Conservation (phyloP, 345 rosid species). For the Dipteronia dyeriana region DNA sequence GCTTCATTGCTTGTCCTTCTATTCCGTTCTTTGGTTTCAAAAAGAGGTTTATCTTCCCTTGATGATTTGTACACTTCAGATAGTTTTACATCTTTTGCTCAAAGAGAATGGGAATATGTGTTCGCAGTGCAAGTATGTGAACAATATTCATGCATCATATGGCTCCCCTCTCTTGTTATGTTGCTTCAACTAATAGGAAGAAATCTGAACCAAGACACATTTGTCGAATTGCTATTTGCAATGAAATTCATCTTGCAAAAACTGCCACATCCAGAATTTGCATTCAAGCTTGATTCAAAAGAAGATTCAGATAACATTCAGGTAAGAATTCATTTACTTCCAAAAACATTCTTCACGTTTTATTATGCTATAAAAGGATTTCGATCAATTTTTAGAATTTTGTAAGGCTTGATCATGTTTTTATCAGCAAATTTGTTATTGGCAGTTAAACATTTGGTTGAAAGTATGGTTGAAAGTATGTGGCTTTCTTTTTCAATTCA, state of each 20-base stretch:
- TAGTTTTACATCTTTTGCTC: conserved; percentile 36
- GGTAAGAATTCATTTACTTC: conserved; percentile 40
- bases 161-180: conserved; percentile 83
- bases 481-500: background rate
- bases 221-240: conserved; percentile 50
- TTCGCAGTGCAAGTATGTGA: conserved; percentile 78
- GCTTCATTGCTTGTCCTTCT: conserved; percentile 77
- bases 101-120: conserved; percentile 78
- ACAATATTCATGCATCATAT: conserved; percentile 69
- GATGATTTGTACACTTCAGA: conserved; percentile 30
- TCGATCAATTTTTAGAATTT: background rate
- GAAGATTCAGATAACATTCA: conserved; percentile 65
- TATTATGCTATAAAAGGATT: background rate
- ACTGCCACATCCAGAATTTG: conserved; percentile 80
- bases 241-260: conserved; percentile 62
- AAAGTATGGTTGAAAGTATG: background rate
- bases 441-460: background rate
- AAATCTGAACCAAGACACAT: conserved; percentile 35
- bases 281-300: conserved; percentile 57
- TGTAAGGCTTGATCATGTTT: background rate
- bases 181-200: conserved; percentile 51
- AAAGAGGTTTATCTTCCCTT: conserved; percentile 47
- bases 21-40: conserved; percentile 60
- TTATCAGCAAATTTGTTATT: background rate
- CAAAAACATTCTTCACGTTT: background rate